These are phyloP conservation scores for Aureobasidium vineae DNA, from an alignment of 2,329 filamentous ascomycete genomes.

Conservation along the genomic window DNA sequence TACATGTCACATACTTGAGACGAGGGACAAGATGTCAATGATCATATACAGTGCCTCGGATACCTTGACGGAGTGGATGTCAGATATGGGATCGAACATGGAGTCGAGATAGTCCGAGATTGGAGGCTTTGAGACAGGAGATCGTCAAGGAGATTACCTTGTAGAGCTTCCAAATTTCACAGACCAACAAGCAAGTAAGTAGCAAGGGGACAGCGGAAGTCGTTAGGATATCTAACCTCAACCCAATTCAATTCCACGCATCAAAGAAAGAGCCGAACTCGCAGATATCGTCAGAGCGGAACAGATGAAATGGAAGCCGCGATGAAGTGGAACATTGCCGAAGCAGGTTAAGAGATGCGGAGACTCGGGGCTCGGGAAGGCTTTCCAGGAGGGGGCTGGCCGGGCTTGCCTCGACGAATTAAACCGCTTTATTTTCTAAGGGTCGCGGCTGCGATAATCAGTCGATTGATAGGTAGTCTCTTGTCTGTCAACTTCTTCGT, in stretches of 20 bases:
- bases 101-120: neutral
- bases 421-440: too few species aligned
- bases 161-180: too few species aligned
- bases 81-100: neutral
- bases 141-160: neutral
- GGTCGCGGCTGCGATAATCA: neutral
- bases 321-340: too few species aligned
- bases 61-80: neutral
- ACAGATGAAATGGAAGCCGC: neutral
- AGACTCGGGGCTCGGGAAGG: neutral
- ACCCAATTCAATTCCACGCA: neutral
- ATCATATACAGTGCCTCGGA: neutral
- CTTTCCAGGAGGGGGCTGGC: conserved; percentile 3
- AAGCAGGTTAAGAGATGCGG: too few species aligned
- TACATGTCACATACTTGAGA: too few species aligned
- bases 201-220: neutral
- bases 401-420: too few species aligned
- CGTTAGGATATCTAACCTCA: neutral
- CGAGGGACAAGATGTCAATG: too few species aligned
- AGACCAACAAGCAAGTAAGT: neutral
- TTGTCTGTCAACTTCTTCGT: conserved; percentile 20
- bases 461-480: neutral
- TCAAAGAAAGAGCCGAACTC: neutral
- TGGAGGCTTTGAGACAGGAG: neutral
- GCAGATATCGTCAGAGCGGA: neutral